Base-by-base conservation (phyloP, 352 stramenopile species). In the Phytophthora megakarya region DNA sequence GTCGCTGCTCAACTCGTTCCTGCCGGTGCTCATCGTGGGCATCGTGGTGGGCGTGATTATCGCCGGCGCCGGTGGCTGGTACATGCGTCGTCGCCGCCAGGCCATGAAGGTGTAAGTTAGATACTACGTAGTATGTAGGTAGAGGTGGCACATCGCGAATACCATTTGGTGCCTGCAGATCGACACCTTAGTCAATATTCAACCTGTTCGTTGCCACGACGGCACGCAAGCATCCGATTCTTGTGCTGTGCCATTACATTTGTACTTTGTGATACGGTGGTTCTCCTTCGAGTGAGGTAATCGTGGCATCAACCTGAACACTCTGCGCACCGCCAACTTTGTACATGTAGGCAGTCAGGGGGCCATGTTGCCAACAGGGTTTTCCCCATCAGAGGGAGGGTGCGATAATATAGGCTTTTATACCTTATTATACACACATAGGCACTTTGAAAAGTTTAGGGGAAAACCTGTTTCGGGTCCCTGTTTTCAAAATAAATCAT, bases 1-100 rank as follows among this genome's bases (percentile, higher is more conserved):
- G 23, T 23, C 32, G 16, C 30, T 90, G 22, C 63, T 87, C 22
- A 50, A 35, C 46, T 81, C 80, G 48, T 44, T 88, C n/a, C 54
- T 89, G 38, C 82, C 82, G 0, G 78, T 88, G 69, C 66, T 89
- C 2, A 84, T 89, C 21, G 70, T 76, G 2, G 80, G 78, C 16
- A 44, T 81, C 10, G 48, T 86, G 16, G 25, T 77, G 10, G 78
- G 81, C n/a, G 9, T 84, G 15, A 61, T 9, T 0, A 61, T 84
- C 6, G 44, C 62, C 0, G 76, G 12, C 1, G 67, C 46, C 19
- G 80, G 80, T 21, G 59, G 75, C 46, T 75, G 77, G 32, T 75
- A 78, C 54, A 56, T 72, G 51, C 70, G 75, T 1, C 73, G 76
- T 46, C 52, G 75, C 51, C 68, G 70, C 26, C 76, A 72, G 43